A percentile compares a stretch with the other conserved stretches of the same genome.
phyloP scores from a whole-genome alignment of 169 alveolate genomes.

The Plasmodium chabaudi region DNA sequence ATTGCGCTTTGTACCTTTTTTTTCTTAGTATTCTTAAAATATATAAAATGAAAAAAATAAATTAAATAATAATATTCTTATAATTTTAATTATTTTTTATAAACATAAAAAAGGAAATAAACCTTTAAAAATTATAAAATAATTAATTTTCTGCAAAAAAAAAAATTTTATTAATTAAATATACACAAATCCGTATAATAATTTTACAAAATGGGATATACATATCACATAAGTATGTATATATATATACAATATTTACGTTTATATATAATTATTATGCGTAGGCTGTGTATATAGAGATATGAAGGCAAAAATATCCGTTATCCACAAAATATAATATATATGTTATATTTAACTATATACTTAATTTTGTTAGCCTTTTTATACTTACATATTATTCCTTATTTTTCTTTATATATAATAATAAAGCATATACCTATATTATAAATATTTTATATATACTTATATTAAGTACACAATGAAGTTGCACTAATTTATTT shows the following conservation, averaged over 20 bases:
- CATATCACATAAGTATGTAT: not conserved
- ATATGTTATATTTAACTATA: no score
- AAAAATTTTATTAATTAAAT: not conserved
- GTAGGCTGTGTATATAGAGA: no score
- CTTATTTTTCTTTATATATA: no score
- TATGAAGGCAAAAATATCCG: no score
- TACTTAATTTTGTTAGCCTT: no score
- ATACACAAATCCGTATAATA: not conserved
- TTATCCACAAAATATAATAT: no score
- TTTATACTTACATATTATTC: no score
- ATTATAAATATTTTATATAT: not conserved
- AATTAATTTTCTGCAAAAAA: not conserved
- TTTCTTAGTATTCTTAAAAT: slow-evolving; percentile 6
- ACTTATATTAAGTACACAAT: slow-evolving; percentile 6
- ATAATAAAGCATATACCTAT: no score
- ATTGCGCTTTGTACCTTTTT: not conserved
- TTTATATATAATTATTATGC: not conserved
- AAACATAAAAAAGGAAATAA: slow-evolving; percentile 13
- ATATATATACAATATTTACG: no score
- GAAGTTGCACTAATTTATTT: slow-evolving; percentile 12
- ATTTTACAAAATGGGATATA: not conserved
- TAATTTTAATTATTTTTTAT: slow-evolving; percentile 2
- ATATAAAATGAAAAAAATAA: slow-evolving; percentile 10
- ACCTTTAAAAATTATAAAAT: slow-evolving; percentile 16
- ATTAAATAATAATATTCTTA: slow-evolving; percentile 13